phyloP scores from a whole-genome alignment of 2,329 filamentous ascomycete species.

The Pezicula carpinea region DNA sequence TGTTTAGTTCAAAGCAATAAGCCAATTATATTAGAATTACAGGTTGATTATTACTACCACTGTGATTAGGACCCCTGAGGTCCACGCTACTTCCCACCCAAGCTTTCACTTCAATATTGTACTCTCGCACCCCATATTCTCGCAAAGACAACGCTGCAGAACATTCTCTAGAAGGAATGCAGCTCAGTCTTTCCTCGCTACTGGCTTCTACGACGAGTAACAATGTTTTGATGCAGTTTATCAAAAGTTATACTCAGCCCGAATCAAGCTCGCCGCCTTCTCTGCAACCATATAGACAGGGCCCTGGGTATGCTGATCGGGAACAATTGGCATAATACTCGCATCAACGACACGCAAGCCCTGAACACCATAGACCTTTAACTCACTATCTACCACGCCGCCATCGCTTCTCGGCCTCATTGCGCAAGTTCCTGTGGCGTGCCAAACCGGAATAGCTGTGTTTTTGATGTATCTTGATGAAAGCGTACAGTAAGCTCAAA shows the following conservation, averaged over 20 bases:
- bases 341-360: constrained; percentile 75
- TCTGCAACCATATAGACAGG: constrained; percentile 81
- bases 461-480: neutral
- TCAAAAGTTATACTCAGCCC: neutral
- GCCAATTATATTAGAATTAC: too few relatives aligned
- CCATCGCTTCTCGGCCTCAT: constrained; percentile 70
- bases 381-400: constrained; percentile 63
- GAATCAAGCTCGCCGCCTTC: constrained; percentile 72
- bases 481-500: neutral
- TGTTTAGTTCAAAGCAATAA: too few relatives aligned
- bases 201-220: too few relatives aligned
- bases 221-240: too few relatives aligned
- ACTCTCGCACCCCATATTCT: too few relatives aligned
- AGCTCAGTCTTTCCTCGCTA: too few relatives aligned
- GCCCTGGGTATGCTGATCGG: constrained; percentile 59
- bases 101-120: too few relatives aligned
- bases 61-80: too few relatives aligned
- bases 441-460: constrained; percentile 43
- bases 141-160: too few relatives aligned
- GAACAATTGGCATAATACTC: constrained; percentile 68
- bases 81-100: too few relatives aligned
- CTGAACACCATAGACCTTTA: constrained; percentile 67
- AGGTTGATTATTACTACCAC: too few relatives aligned
- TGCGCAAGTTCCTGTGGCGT: constrained; percentile 79
- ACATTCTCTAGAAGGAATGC: too few relatives aligned